Base-by-base conservation (phyloP, 2,329 filamentous ascomycete species). In the Claviceps sp. region DNA sequence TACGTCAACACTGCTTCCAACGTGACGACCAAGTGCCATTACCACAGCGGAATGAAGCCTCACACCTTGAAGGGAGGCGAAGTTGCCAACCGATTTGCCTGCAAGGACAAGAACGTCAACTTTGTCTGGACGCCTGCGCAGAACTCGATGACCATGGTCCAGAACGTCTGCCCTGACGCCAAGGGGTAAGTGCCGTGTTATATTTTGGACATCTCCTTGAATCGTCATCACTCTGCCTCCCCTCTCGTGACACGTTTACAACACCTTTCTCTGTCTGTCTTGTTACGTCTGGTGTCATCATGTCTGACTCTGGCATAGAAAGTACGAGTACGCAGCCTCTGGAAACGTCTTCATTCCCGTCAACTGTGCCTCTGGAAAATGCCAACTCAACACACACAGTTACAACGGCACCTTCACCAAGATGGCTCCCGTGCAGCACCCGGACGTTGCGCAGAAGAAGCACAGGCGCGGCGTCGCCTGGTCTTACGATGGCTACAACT, bases 11-110 rank as follows among this genome's bases (percentile, higher is more conserved):
- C 60, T 11, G 61, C 58, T n/a, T 75, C 72, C 17, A 56, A 59
- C 2, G 59, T 72, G 47, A 58, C 60, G n/a, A 73, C 73, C 10
- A 54, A 55, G 1, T 78, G 75, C 62, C 61, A 66, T 40, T 68
- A 65, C 59, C 73, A 77, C 59, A 63, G 65, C 17, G 67, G 66
- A 6, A 74, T 73, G 2, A 56, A 56, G 39, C 64, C 70, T 8
- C 61, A 67, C 22, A 63, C 58, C 44, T 57, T 62, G 22, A 4
- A 52, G 57, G 16, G 63, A 62, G 16, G 16, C 22, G 39, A 16
- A 24, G 57, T 63, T 4, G 61, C 65, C 1, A 58, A 66, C 10
- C 64, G 73, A 40, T 77, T 67, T 51, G 59, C 68, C 19, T 78
- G 75, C 58, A 68, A 73, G 44, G 60, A 73, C 58, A 10, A 49